Evolutionary conservation across 345 rosid species (phyloP).

Genomic region (Euphorbia peplus): DNA sequence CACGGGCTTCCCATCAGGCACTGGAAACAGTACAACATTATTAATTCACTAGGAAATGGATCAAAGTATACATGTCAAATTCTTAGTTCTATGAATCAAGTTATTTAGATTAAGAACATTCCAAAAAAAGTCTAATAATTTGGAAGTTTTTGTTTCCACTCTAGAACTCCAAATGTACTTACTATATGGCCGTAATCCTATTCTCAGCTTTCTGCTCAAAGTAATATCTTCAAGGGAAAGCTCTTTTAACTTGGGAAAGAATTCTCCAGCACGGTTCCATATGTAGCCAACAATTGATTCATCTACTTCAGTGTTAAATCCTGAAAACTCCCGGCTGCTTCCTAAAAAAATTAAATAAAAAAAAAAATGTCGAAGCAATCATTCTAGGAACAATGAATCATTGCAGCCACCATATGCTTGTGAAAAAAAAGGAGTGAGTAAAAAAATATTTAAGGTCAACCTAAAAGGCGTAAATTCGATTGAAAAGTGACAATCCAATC

Average conservation of each 20-base stretch:
- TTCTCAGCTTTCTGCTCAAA: conserved; percentile 64
- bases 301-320: conserved; percentile 66
- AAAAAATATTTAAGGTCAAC: background rate
- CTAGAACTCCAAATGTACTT: conserved; percentile 31
- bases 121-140: background rate
- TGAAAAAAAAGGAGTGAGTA: background rate
- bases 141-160: background rate
- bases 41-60: conserved; percentile 1
- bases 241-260: conserved; percentile 68
- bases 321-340: conserved; percentile 89
- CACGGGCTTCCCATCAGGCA: conserved; percentile 91
- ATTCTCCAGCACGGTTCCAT: conserved; percentile 75
- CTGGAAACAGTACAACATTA: conserved; percentile 35
- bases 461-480: background rate
- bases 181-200: conserved; percentile 96
- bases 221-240: conserved; percentile 41
- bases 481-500: background rate
- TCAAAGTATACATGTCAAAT: background rate
- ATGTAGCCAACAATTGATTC: conserved; percentile 51
- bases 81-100: background rate
- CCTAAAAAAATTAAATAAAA: conserved; percentile 39
- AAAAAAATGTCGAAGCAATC: conserved; percentile 3
- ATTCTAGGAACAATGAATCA: conserved; percentile 1
- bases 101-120: background rate
- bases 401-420: background rate